A percentile compares a stretch with the other conserved stretches of the same genome.
Conservation (phyloP, 192 early-diverging fungal species). For the Haplosporangium gracile region DNA sequence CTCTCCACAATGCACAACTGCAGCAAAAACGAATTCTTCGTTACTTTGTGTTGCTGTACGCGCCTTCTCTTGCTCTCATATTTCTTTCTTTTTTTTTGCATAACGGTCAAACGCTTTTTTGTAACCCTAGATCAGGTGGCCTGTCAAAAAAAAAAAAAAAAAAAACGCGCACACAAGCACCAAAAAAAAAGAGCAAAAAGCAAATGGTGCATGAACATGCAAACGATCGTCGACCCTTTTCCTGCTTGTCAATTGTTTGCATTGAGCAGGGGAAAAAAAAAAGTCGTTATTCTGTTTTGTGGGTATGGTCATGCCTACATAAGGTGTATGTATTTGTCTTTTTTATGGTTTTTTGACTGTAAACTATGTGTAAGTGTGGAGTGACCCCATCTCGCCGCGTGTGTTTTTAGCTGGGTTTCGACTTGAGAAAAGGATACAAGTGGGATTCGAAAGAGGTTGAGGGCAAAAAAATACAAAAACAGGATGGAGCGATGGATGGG, state of each 20-base stretch:
- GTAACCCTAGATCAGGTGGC: constrained; percentile 4
- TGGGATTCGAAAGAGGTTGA: neutral
- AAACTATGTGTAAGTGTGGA: no score
- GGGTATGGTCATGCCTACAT: neutral
- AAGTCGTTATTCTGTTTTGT: neutral
- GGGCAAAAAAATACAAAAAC: neutral
- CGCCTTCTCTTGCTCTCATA: neutral
- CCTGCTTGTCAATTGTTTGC: neutral
- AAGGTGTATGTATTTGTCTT: neutral
- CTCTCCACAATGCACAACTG: neutral
- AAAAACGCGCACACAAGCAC: neutral
- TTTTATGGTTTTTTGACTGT: neutral
- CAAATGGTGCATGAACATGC: neutral
- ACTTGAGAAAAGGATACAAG: neutral
- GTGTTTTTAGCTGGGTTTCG: neutral
- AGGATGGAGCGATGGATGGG: neutral
- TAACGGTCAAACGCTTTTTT: neutral
- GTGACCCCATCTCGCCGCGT: neutral
- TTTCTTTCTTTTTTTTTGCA: neutral
- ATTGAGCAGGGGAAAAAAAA: neutral
- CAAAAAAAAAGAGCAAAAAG: neutral
- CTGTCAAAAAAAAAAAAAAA: neutral
- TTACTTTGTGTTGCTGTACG: neutral
- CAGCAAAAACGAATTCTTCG: no score
- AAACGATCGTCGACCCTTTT: constrained; percentile 7